A percentile compares a stretch with the other conserved stretches of the same genome.
Evolutionary conservation across 2,329 filamentous ascomycete species (phyloP).

Genomic region (Nemania bipapillata): DNA sequence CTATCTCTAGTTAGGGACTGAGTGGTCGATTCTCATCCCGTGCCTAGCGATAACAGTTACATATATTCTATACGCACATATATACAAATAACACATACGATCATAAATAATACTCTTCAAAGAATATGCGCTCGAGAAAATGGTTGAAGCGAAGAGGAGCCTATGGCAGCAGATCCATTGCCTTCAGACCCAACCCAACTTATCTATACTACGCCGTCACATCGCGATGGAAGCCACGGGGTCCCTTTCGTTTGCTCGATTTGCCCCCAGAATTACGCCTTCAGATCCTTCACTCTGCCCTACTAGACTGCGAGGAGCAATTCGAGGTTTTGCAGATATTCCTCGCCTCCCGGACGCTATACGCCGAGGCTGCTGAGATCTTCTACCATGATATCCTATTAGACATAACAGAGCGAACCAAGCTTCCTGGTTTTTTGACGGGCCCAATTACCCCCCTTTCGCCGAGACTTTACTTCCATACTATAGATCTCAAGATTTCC

Average conservation of each 20-base stretch:
- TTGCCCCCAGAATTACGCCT: slow-evolving; percentile 47
- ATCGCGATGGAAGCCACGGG: slow-evolving; percentile 33
- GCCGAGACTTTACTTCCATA: slow-evolving; percentile 45
- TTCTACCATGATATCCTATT: slow-evolving; percentile 46
- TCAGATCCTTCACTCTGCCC: slow-evolving; percentile 40
- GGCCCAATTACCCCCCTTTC: slow-evolving; percentile 38
- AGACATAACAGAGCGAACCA: slow-evolving; percentile 37
- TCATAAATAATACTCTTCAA: background rate
- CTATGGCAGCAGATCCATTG: slow-evolving; percentile 43
- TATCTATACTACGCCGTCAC: background rate
- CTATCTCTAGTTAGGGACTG: background rate
- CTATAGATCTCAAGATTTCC: slow-evolving; percentile 43
- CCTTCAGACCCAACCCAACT: slow-evolving; percentile 38
- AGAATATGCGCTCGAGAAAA: slow-evolving; percentile 33
- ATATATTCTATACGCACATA: background rate
- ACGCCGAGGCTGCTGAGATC: slow-evolving; percentile 45
- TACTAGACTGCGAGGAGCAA: slow-evolving; percentile 35
- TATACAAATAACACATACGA: background rate
- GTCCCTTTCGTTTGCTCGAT: slow-evolving; percentile 46
- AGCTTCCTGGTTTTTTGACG: slow-evolving; percentile 39
- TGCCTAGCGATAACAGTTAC: background rate
- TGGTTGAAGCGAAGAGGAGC: slow-evolving; percentile 2
- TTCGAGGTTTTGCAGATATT: slow-evolving; percentile 43
- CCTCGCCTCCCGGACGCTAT: slow-evolving; percentile 41
- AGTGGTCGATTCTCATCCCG: background rate